Base-by-base conservation (phyloP, 2,329 filamentous ascomycete species). In the Apiospora saccharicola region DNA sequence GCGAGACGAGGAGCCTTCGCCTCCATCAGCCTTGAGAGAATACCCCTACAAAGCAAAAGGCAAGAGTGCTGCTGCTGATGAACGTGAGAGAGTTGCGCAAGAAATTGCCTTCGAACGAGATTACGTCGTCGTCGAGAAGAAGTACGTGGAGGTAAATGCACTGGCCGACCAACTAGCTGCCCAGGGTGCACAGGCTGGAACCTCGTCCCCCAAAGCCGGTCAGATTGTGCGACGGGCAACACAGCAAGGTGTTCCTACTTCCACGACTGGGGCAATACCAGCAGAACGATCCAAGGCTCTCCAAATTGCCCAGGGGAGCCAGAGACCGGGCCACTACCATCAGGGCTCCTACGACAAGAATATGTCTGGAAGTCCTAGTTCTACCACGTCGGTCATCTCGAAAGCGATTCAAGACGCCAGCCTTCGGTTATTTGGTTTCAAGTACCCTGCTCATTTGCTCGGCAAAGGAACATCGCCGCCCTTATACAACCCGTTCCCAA, bases 331-430 rank as follows among this genome's bases (percentile, higher is more conserved):
- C 71, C 93, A 96, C 79, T 89, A 93, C 73, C 92, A 94, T 14
- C 91, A 91, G 76, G 90, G 90, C 44, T 98, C 96, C 0, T 96
- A 95, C 79, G 95, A 97, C 75, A 90, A 93, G 78, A 82, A 81
- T 30, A 87, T 94, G 53, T 95, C 95, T 77, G 92, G 91, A 37
- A 84, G 92, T 86, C 83, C 90, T 2, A 81, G 85, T 57, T 96
- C 94, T 12, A 92, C 95, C 8, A 95, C 95, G 14, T 98, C 95
- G 43, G 95, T 95, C 69, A 95, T 99, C 70, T 95, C 95, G 22
- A 98, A 98, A 82, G 96, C 96, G 0, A 92, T 99, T 72, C 96
- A 97, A 76, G 95, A 97, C 86, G 96, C 96, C 26, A 98, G 95
- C 79, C 82, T 91, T 51, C 88, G 94, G 67, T 82, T 94, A 0